Evolutionary conservation across 2,329 filamentous ascomycete genomes (phyloP), one percentile per base, ranked within the genome.

Genomic region (Penicillium rolfsii): DNA sequence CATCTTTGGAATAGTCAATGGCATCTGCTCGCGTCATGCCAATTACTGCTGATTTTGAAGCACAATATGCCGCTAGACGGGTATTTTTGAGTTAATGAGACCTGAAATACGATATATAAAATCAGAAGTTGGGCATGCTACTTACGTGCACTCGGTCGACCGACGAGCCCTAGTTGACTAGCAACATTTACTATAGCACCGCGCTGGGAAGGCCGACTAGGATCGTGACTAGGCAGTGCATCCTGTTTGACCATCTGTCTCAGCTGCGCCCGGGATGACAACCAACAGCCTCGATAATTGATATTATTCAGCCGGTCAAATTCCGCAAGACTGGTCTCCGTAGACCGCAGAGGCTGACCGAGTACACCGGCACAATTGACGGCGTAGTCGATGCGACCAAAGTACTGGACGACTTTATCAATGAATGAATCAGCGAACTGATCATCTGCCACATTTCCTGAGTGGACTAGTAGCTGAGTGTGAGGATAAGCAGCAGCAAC

Each of bases 21-120:
- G 83, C 84, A 64, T 85, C 84, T 0, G 82, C 77, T 5, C 81
- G 76, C 0, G 85, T 87, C 80, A 87, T 80, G 24, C 81, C 83
- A 53, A 87, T 82, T 1, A 87, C 80, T 0, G 84, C 85, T 14
- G 84, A 81, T 63, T 87, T 88, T 4, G 83, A 85, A 0, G 81
- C 82, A 57, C 82, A 86, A 62, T 87, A 87, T 1, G 83, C 79
- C 9, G 83, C 83, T 84, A 1, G 12, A 57, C 24, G 5, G 5
- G 7, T 9, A 11, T 36, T 6, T 40, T 11, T 22, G 41, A 11
- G 9, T 2, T 14, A 7, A n/a, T 19, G 2, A 2, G 11, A 4
- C 41, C 12, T 12, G 28, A 22, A 6, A 22, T n/a, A 22, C 19
- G 19, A 22, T 22, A 22, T 7, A 22, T 14, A 8, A 40, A 33